Evolutionary conservation across 192 early-diverging fungal genomes (phyloP).

Genomic region (Blastocladiella britannica): DNA sequence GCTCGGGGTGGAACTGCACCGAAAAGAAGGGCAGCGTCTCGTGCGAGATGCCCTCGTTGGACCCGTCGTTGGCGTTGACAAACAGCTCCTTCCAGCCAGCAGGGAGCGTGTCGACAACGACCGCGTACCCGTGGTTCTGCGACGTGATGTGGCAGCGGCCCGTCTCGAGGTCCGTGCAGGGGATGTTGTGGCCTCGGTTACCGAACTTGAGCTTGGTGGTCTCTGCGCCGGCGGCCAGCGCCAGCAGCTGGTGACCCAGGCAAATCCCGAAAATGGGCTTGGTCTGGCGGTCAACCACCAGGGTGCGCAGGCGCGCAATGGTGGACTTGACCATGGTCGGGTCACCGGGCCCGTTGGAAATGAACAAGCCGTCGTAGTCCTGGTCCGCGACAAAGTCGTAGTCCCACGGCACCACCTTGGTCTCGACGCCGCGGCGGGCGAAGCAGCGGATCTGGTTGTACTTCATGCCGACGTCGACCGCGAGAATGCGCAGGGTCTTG

Average conservation of each 20-base stretch:
- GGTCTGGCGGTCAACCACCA: slow-evolving; percentile 39
- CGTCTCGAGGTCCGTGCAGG: slow-evolving; percentile 85
- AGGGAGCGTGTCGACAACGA: slow-evolving; percentile 58
- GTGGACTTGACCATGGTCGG: slow-evolving; percentile 62
- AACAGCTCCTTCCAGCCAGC: slow-evolving; percentile 66
- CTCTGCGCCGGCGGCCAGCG: slow-evolving; percentile 74
- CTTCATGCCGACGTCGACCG: slow-evolving; percentile 98
- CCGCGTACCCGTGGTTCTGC: slow-evolving; percentile 97
- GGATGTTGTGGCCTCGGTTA: slow-evolving; percentile 99
- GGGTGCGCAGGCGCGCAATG: slow-evolving; percentile 47
- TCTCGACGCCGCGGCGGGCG: slow-evolving; percentile 76
- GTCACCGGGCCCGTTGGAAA: slow-evolving; percentile 93
- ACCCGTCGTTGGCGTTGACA: slow-evolving; percentile 95
- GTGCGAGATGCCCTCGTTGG: slow-evolving; percentile 96
- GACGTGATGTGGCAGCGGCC: slow-evolving; percentile 97
- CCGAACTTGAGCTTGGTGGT: slow-evolving; percentile 96
- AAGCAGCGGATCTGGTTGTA: slow-evolving; percentile 98
- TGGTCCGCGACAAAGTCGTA: slow-evolving; percentile 66
- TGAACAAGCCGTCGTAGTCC: slow-evolving; percentile 67
- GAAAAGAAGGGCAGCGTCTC: slow-evolving; percentile 76
- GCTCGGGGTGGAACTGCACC: slow-evolving; percentile 99
- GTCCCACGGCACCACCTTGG: slow-evolving; percentile 90
- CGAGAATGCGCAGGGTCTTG: slow-evolving; percentile 62
- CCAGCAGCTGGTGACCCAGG: slow-evolving; percentile 92
- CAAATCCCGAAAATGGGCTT: slow-evolving; percentile 98